Evolutionary conservation across 192 early-diverging fungal genomes (phyloP).

Genomic region (Thamnidium elegans): DNA sequence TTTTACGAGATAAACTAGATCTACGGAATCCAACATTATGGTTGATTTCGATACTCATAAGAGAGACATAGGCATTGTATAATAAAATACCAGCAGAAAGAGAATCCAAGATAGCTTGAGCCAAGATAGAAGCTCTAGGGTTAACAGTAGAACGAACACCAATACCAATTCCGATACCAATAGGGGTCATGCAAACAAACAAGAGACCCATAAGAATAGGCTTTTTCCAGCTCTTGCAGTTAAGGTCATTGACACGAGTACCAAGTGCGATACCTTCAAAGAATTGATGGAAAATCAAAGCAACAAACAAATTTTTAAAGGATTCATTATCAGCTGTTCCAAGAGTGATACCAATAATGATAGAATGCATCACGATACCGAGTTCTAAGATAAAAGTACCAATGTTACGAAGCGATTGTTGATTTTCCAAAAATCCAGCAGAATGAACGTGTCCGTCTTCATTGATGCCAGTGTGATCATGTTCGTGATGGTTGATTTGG

Average conservation of each 20-base stretch:
- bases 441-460: constrained; percentile 20
- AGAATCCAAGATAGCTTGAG: constrained; percentile 76
- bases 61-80: constrained; percentile 72
- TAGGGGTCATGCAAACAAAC: constrained; percentile 78
- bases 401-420: constrained; percentile 35
- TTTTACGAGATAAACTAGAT: constrained; percentile 31
- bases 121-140: constrained; percentile 51
- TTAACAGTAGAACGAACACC: constrained; percentile 61
- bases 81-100: constrained; percentile 80
- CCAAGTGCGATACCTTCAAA: constrained; percentile 72
- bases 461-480: not conserved
- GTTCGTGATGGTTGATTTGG: not conserved
- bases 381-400: constrained; percentile 69
- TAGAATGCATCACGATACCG: constrained; percentile 73
- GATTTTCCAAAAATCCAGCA: constrained; percentile 27
- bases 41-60: constrained; percentile 72
- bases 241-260: constrained; percentile 61
- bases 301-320: constrained; percentile 60
- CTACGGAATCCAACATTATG: constrained; percentile 49
- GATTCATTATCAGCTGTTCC: constrained; percentile 55
- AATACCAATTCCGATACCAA: constrained; percentile 80
- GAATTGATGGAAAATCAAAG: constrained; percentile 73
- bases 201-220: constrained; percentile 54
- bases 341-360: constrained; percentile 74
- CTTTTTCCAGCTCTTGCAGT: constrained; percentile 33